phyloP scores from a whole-genome alignment of 495 filamentous ascomycete genomes.

The Tuber borchii region DNA sequence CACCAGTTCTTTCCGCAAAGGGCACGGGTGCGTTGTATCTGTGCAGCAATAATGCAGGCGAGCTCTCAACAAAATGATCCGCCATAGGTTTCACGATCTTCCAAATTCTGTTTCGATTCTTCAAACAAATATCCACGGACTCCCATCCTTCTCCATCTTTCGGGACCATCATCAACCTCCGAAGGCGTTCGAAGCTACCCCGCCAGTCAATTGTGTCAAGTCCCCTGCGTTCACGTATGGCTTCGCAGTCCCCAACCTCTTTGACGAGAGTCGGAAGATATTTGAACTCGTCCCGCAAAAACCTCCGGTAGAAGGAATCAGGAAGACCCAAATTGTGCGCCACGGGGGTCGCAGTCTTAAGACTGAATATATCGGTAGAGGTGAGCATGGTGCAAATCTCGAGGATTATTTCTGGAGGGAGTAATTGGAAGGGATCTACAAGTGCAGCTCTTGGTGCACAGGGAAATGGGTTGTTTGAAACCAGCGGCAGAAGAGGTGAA shows the following conservation, averaged over 20 bases:
- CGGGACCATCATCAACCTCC: constrained; percentile 35
- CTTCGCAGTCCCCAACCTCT: constrained; percentile 24
- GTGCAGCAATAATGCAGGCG: constrained; percentile 19
- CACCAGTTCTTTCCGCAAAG: constrained; percentile 31
- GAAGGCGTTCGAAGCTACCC: constrained; percentile 38
- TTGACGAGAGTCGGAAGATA: constrained; percentile 38
- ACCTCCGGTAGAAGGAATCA: constrained; percentile 38
- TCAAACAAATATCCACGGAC: constrained; percentile 39
- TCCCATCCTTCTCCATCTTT: constrained; percentile 33
- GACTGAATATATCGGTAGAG: constrained; percentile 40
- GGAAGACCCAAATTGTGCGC: constrained; percentile 36
- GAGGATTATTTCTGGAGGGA: constrained; percentile 40
- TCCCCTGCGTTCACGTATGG: background rate
- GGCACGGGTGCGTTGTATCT: constrained; percentile 21
- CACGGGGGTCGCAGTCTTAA: constrained; percentile 36
- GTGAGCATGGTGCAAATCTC: constrained; percentile 38
- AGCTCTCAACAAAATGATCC: constrained; percentile 42
- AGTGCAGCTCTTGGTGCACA: constrained; percentile 28
- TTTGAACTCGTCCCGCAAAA: constrained; percentile 41
- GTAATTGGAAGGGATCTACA: constrained; percentile 34
- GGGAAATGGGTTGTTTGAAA: constrained; percentile 12
- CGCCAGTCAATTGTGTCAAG: constrained; percentile 38
- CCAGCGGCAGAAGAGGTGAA: constrained; percentile 24
- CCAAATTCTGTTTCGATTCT: constrained; percentile 43
- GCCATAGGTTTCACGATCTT: constrained; percentile 44